Percentiles rank a stretch among this genome's conserved stretches.
These are phyloP conservation scores for Phaeosphaeriaceae sp. DNA, from an alignment of 2,329 filamentous ascomycete species.

Conservation along the genomic window DNA sequence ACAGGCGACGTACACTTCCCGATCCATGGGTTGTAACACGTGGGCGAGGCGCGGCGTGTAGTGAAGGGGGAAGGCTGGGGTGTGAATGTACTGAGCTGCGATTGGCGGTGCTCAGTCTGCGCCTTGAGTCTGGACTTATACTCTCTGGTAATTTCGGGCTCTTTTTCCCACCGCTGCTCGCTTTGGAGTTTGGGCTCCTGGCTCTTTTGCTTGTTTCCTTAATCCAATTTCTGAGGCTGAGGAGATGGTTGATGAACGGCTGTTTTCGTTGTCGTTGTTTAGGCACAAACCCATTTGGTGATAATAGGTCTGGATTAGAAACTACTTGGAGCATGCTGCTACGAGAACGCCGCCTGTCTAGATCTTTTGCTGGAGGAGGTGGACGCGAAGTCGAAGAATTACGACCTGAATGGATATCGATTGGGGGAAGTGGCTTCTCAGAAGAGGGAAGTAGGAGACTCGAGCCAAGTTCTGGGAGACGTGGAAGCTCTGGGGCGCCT, in stretches of 20 bases:
- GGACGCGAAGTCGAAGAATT: slow-evolving; percentile 80
- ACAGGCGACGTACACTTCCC: slow-evolving; percentile 63
- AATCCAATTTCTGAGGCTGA: slow-evolving; percentile 74
- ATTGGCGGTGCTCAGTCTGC: slow-evolving; percentile 45
- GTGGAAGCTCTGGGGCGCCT: slow-evolving; percentile 72
- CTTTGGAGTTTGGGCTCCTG: slow-evolving; percentile 44
- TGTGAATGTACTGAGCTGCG: slow-evolving; percentile 45
- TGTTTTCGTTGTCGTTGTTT: slow-evolving; percentile 64
- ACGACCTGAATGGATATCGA: slow-evolving; percentile 79
- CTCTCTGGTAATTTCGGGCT: slow-evolving; percentile 40
- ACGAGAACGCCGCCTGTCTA: slow-evolving; percentile 69
- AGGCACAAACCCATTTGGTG: slow-evolving; percentile 62
- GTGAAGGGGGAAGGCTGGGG: slow-evolving; percentile 46
- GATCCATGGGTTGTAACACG: slow-evolving; percentile 53
- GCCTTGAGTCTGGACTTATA: slow-evolving; percentile 37
- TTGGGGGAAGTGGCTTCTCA: slow-evolving; percentile 66
- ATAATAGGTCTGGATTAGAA: slow-evolving; percentile 69
- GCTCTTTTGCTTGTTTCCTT: slow-evolving; percentile 61
- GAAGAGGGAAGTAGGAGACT: slow-evolving; percentile 49
- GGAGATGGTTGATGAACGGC: slow-evolving; percentile 70
- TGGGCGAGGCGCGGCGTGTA: slow-evolving; percentile 48
- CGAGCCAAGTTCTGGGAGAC: slow-evolving; percentile 68
- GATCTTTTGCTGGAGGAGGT: slow-evolving; percentile 84
- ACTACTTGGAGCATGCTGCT: slow-evolving; percentile 89
- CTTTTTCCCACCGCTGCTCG: slow-evolving; percentile 35